Evolutionary conservation across 805 yeast genomes (phyloP).

Genomic region (Brettanomyces nanus): DNA sequence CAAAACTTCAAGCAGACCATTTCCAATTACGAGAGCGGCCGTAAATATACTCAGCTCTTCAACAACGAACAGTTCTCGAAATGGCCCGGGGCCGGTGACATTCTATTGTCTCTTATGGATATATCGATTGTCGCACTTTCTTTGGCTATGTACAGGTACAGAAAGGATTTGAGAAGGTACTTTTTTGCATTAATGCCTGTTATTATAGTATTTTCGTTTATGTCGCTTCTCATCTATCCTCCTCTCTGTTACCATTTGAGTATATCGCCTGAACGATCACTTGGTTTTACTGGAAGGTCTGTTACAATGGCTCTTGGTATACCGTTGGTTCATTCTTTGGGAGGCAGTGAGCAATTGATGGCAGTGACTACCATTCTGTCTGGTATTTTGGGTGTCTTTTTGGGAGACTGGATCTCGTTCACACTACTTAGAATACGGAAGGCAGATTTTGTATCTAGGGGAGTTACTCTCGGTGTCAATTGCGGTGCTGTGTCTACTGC

Average conservation of each 20-base stretch:
- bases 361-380: conserved; percentile 72
- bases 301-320: conserved; percentile 75
- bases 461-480: conserved; percentile 67
- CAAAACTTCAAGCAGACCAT: conserved; percentile 46
- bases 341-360: conserved; percentile 64
- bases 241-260: conserved; percentile 59
- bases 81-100: conserved; percentile 80
- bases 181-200: conserved; percentile 55
- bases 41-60: conserved; percentile 54
- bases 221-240: conserved; percentile 64
- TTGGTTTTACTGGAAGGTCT: conserved; percentile 74
- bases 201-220: conserved; percentile 42
- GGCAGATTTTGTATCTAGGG: conserved; percentile 66
- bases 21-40: conserved; percentile 56
- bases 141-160: conserved; percentile 68
- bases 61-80: conserved; percentile 27
- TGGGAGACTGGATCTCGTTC: conserved; percentile 47
- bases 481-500: conserved; percentile 85
- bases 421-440: conserved; percentile 39
- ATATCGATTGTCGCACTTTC: conserved; percentile 68
- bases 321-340: conserved; percentile 59
- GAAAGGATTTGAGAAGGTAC: conserved; percentile 53
- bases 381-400: conserved; percentile 67
- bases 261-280: conserved; percentile 47
- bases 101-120: conserved; percentile 64